Evolutionary conservation across 176 grass and related monocot species (phyloP), one percentile per base, ranked within the genome.

Genomic region (Themeda triandra): DNA sequence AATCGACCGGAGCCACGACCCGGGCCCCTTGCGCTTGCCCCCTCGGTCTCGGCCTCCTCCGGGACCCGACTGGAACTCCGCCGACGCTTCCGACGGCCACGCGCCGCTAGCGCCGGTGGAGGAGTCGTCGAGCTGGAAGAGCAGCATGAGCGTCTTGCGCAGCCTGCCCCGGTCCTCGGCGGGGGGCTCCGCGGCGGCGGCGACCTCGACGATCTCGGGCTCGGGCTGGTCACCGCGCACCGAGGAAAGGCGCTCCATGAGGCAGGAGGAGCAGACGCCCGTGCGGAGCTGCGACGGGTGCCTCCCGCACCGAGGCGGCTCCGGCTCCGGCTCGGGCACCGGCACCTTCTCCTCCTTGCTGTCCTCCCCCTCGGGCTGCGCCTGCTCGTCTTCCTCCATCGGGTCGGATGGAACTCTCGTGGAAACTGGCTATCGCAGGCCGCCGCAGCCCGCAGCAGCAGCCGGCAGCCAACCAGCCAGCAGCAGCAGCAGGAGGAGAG

Each of bases 91-190:
- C 56, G 86, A 59, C 12, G 79, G 59, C 33, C 59, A 44, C 44
- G 11, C 25, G 14, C 24, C 32, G 30, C 69, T 28, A 27, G 32
- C 45, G 46, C 4, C 72, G 63, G 63, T 18, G 31, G 30, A 19
- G 40, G 76, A 89, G 84, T 98, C 96, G 73, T 99, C 97, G 36
- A 94, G 81, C 84, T 99, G 91, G 84, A 99, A 99, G 75, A 96
- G 86, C 51, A 92, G 89, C 74, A 88, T 92, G 66, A 99, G 92
- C 51, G 93, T 99, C 80, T 64, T 96, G 72, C 93, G 91, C 63
- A 83, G 79, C 76, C 76, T 94, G 83, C 87, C 53, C 42, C 65
- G 42, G 80, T 69, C 71, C 27, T 42, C 42, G 44, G 75, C 46
- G 40, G 40, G 69, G 66, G 5, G 32, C 35, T 10, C 28, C 18